Evolutionary conservation across 1,284 basidiomycete species (phyloP).

Genomic region (Ustilago sp.): DNA sequence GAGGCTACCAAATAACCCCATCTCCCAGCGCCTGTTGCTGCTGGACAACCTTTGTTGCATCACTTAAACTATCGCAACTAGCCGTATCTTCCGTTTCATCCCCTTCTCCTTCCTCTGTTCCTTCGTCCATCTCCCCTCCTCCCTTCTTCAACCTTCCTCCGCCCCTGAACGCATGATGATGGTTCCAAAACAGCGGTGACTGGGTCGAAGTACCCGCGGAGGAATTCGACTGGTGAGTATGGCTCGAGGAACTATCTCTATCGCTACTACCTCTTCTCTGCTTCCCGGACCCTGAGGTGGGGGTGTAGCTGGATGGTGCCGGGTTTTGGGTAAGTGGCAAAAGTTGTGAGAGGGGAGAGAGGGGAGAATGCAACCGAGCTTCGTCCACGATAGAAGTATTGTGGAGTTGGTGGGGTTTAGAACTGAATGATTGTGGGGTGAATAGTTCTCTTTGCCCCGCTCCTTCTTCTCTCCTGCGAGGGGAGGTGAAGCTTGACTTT

Average conservation of each 20-base stretch:
- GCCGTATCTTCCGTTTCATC: constrained; percentile 2
- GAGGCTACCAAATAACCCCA: neutral
- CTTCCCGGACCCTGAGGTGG: neutral
- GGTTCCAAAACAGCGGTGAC: neutral
- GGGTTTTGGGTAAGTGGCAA: neutral
- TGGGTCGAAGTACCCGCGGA: neutral
- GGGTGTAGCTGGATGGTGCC: neutral
- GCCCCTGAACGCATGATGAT: neutral
- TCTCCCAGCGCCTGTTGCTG: neutral
- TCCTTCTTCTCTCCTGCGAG: too few relatives aligned
- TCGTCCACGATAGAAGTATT: neutral
- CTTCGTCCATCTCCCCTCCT: neutral
- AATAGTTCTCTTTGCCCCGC: constrained; percentile 8
- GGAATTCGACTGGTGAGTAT: constrained; percentile 9
- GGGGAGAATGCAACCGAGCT: neutral
- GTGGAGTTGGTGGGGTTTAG: constrained; percentile 1
- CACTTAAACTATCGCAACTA: constrained; percentile 3
- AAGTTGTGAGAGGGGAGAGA: neutral
- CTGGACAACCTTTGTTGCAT: neutral
- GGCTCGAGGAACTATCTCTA: constrained; percentile 17
- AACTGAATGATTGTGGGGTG: constrained; percentile 34
- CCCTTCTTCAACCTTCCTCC: neutral
- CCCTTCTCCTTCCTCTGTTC: neutral
- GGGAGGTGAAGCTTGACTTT: too few relatives aligned
- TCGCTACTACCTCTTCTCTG: constrained; percentile 17